Percentiles rank a stretch among this genome's conserved stretches.
phyloP scores from a whole-genome alignment of 2,329 filamentous ascomycete genomes.

The Microcyclospora pomicola region DNA sequence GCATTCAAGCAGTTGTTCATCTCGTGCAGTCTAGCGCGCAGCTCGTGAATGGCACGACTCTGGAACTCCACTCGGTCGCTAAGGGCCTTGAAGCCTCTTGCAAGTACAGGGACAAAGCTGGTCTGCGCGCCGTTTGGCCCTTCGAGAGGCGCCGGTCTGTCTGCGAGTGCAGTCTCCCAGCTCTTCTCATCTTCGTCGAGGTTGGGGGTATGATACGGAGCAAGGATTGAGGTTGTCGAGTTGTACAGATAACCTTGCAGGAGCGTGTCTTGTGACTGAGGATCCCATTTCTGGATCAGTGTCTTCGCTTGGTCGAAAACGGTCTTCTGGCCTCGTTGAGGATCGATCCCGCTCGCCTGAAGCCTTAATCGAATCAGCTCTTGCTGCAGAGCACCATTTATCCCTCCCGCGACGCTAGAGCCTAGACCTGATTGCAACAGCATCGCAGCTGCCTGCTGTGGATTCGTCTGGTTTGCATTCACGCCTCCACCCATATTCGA shows the following conservation, averaged over 20 bases:
- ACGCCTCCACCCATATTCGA: background rate
- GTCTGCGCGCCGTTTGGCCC: conserved; percentile 24
- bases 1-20: conserved; percentile 62
- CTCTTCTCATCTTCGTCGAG: conserved; percentile 59
- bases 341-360: background rate
- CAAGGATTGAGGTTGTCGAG: conserved; percentile 57
- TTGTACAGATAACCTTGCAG: conserved; percentile 86
- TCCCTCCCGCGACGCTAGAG: background rate
- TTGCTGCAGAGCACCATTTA: background rate
- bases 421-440: background rate
- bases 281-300: conserved; percentile 62
- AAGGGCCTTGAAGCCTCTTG: conserved; percentile 58
- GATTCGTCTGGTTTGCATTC: conserved; percentile 1
- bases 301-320: conserved; percentile 60
- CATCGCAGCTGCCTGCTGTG: conserved; percentile 1
- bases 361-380: background rate
- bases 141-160: conserved; percentile 48
- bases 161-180: conserved; percentile 72
- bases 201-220: conserved; percentile 62
- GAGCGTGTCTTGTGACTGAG: conserved; percentile 47
- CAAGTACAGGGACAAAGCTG: conserved; percentile 61
- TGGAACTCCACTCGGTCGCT: conserved; percentile 61
- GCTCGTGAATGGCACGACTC: conserved; percentile 52
- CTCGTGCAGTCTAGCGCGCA: conserved; percentile 61
- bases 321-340: conserved; percentile 47